Base-by-base conservation (phyloP, 352 stramenopile species). In the Poterioochromonas sp. region DNA sequence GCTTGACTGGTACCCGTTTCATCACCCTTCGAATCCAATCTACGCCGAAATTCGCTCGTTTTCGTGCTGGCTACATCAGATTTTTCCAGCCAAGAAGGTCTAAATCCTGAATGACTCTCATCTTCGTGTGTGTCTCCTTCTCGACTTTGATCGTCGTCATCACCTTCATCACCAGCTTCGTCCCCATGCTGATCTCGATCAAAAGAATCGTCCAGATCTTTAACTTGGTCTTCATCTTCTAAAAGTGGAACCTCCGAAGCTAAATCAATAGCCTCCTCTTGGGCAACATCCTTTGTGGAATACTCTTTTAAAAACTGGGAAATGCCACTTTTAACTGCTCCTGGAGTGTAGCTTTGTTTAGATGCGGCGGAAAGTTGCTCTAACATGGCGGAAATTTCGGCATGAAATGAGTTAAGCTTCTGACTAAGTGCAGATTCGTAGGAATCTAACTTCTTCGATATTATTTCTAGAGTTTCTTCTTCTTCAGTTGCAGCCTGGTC, bases 401-500 rank as follows among this genome's bases (percentile, higher is more conserved):
- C 32, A 43, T 71, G 18, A 29, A 71, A 71, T 29, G 3, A 22
- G 26, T 41, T 15, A 22, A 71, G 12, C 32, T 71, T 71, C 5
- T 29, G 39, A 3, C 1, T 44, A n/a, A 71, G 15, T 29, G 8
- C 8, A 22, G 11, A 1, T 71, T 71, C 62, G 8, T 35, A 40
- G 5, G 62, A 47, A 8, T 71, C 15, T 2, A 71, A 44, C 15
- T 3, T 22, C 8, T 71, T 29, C 29, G 8, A 29, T 44, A 74
- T 1, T 54, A 44, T 3, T 22, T 74, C 40, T 18, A 51, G 18
- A 5, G 41, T 74, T 1, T 39, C n/a, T n/a, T 74, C 77, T 73
- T 74, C 51, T 54, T 82, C 79, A 41, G 11, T 80, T 51, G 29
- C 35, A 34, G 76, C 77, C 20, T 65, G 62, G 26, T 78, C 53